These are phyloP conservation scores for Plectosphaerella cucumerina DNA, from an alignment of 2,329 filamentous ascomycete genomes.

Conservation along the genomic window DNA sequence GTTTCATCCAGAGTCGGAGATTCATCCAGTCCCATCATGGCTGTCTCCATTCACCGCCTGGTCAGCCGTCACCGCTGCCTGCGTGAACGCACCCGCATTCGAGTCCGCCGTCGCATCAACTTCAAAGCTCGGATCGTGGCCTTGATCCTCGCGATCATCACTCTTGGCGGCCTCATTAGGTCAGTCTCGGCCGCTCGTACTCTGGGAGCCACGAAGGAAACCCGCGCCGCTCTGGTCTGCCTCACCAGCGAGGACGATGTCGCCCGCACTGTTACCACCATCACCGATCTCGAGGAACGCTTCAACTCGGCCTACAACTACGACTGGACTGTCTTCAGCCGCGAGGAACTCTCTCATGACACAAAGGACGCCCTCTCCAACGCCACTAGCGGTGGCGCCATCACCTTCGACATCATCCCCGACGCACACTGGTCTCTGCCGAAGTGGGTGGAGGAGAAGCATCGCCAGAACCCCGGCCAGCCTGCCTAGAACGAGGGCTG, in stretches of 20 bases:
- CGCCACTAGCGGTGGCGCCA: slow-evolving; percentile 62
- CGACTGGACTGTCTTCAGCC: slow-evolving; percentile 86
- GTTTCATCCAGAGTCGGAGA: too few relatives aligned
- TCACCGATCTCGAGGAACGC: slow-evolving; percentile 50
- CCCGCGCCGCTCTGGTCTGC: slow-evolving; percentile 50
- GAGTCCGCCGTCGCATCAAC: too few relatives aligned
- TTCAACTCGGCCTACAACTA: slow-evolving; percentile 84
- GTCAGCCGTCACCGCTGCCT: too few relatives aligned
- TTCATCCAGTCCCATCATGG: too few relatives aligned
- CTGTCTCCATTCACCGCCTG: too few relatives aligned
- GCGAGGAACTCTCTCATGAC: slow-evolving; percentile 70
- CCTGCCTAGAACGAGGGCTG: slow-evolving; percentile 61
- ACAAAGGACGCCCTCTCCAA: slow-evolving; percentile 68
- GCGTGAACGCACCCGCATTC: too few relatives aligned
- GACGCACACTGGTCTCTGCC: slow-evolving; percentile 74
- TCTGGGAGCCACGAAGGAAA: slow-evolving; percentile 9
- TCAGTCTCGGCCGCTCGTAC: background rate
- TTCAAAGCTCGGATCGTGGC: too few relatives aligned
- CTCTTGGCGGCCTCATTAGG: too few relatives aligned
- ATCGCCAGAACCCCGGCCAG: slow-evolving; percentile 62
- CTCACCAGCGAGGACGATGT: slow-evolving; percentile 71
- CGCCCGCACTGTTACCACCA: slow-evolving; percentile 61
- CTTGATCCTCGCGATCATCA: too few relatives aligned
- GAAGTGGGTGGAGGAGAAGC: slow-evolving; percentile 70
- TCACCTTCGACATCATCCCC: slow-evolving; percentile 69